phyloP scores from a whole-genome alignment of 441 rosid genomes.

The Isatis lusitanica region DNA sequence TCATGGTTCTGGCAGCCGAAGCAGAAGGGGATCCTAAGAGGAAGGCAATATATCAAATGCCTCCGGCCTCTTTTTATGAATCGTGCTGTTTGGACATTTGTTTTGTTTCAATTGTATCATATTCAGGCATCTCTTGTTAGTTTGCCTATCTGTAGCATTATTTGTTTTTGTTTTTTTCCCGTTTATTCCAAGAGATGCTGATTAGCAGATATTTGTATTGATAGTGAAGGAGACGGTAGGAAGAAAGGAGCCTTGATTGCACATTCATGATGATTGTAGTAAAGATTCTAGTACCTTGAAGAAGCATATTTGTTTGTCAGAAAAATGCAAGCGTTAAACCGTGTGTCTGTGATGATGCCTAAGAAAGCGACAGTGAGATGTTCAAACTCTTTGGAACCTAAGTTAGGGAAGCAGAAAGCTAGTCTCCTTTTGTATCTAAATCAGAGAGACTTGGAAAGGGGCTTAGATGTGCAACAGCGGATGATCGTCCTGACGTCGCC shows the following conservation, averaged over 20 bases:
- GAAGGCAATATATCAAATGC: neutral
- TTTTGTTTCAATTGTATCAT: constrained; percentile 19
- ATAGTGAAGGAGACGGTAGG: neutral
- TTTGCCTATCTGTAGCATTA: constrained; percentile 6
- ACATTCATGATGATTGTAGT: neutral
- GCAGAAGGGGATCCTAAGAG: constrained; percentile 45
- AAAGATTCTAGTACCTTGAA: neutral
- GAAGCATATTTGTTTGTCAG: neutral
- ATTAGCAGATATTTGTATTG: neutral
- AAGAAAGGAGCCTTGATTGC: neutral
- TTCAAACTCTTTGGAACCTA: neutral
- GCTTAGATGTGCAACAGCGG: constrained; percentile 40
- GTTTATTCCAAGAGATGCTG: constrained; percentile 11
- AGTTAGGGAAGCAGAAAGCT: constrained; percentile 7
- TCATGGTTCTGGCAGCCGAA: constrained; percentile 50
- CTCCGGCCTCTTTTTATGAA: constrained; percentile 24
- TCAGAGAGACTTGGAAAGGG: constrained; percentile 24
- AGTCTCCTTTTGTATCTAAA: neutral
- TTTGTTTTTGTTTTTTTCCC: neutral
- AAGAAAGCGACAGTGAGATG: neutral
- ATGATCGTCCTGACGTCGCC: constrained; percentile 63
- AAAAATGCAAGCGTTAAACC: neutral
- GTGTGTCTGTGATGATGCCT: neutral
- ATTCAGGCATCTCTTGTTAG: constrained; percentile 8
- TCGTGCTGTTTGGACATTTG: constrained; percentile 16